Percentiles rank a stretch among this genome's conserved stretches.
Conservation (phyloP, 1,284 basidiomycete species). For the Pseudozyma tsukubaensis region DNA sequence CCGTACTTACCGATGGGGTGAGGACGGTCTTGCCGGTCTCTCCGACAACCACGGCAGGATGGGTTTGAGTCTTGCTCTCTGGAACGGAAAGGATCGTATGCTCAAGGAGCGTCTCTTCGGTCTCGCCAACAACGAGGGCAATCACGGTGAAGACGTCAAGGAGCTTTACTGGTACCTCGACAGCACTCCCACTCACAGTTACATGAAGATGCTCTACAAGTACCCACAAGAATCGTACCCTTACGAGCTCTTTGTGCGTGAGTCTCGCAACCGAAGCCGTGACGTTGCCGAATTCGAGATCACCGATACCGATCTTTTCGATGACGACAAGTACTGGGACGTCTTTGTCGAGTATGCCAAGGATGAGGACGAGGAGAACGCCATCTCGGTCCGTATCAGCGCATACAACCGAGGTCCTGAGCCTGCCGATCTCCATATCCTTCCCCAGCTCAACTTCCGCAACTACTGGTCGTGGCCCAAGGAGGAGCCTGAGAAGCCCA, state of each 20-base stretch:
- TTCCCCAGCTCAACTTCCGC: constrained; percentile 95
- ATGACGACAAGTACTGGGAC: constrained; percentile 96
- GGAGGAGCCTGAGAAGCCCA: constrained; percentile 81
- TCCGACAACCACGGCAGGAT: constrained; percentile 95
- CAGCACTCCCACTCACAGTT: constrained; percentile 96
- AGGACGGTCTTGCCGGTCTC: constrained; percentile 95
- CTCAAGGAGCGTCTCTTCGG: constrained; percentile 95
- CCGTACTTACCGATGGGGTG: constrained; percentile 96
- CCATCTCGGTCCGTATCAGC: constrained; percentile 90
- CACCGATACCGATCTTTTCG: constrained; percentile 89
- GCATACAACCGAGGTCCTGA: constrained; percentile 97
- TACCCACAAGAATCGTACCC: constrained; percentile 92
- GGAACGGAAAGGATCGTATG: constrained; percentile 94
- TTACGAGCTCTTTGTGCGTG: constrained; percentile 89
- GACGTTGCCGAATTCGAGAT: constrained; percentile 93
- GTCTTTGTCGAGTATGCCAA: constrained; percentile 88
- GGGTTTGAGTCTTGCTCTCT: constrained; percentile 88
- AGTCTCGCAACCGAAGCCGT: constrained; percentile 83
- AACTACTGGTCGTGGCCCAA: constrained; percentile 97
- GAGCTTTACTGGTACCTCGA: constrained; percentile 98
- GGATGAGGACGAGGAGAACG: constrained; percentile 90
- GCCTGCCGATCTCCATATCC: constrained; percentile 90
- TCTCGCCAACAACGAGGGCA: constrained; percentile 92
- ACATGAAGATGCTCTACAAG: constrained; percentile 99
- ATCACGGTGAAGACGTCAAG: constrained; percentile 99